These are phyloP conservation scores for Nasturtium officinale DNA, from an alignment of 345 rosid genomes.

Conservation along the genomic window DNA sequence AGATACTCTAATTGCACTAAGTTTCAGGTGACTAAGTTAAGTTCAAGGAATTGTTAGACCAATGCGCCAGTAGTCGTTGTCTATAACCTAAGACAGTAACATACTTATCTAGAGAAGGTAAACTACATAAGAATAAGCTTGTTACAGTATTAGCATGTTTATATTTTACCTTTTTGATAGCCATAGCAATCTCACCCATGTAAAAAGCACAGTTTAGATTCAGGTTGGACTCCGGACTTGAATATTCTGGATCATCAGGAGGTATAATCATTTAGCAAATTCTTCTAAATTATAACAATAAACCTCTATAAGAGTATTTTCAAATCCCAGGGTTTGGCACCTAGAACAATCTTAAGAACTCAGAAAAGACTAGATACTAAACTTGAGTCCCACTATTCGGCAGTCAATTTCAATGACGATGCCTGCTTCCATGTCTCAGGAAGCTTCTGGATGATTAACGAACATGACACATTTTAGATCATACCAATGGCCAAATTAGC, in stretches of 20 bases:
- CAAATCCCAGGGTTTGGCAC: slow-evolving; percentile 15
- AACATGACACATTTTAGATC: slow-evolving; percentile 10
- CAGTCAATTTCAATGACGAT: slow-evolving; percentile 8
- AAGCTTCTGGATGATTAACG: not conserved
- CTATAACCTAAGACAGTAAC: not conserved
- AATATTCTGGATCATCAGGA: slow-evolving; percentile 57
- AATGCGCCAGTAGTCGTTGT: slow-evolving; percentile 19
- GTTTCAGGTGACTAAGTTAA: not conserved
- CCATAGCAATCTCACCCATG: slow-evolving; percentile 96
- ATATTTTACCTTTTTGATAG: slow-evolving; percentile 74
- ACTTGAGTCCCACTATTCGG: not conserved
- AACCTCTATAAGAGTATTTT: slow-evolving; percentile 10
- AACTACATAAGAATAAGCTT: slow-evolving; percentile 16
- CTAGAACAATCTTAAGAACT: slow-evolving; percentile 23
- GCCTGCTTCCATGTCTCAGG: slow-evolving; percentile 1
- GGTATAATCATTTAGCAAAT: slow-evolving; percentile 29
- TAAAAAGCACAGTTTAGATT: slow-evolving; percentile 72
- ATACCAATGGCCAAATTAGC: slow-evolving; percentile 7
- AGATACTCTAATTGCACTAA: slow-evolving; percentile 9
- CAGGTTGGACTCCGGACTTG: slow-evolving; percentile 91
- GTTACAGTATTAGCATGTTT: slow-evolving; percentile 15
- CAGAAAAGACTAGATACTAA: slow-evolving; percentile 5
- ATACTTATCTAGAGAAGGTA: slow-evolving; percentile 2
- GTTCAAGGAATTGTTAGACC: not conserved
- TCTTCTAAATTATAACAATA: slow-evolving; percentile 16